Evolutionary conservation across 345 rosid species (phyloP).

Genomic region (Gossypium rotundifolium): DNA sequence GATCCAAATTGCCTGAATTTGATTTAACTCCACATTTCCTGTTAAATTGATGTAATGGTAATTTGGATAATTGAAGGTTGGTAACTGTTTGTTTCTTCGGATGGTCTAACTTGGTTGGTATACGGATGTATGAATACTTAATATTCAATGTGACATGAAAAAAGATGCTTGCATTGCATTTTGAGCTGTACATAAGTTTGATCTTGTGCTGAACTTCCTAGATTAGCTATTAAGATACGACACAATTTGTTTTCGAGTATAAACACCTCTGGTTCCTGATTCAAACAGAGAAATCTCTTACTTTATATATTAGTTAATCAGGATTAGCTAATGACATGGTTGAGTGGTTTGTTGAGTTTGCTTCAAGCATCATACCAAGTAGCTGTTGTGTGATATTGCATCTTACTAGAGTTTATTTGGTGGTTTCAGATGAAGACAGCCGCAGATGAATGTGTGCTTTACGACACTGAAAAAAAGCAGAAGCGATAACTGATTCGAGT

Average conservation of each 20-base stretch:
- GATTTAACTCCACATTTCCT: neutral
- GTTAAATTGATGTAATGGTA: neutral
- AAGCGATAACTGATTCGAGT: slow-evolving; percentile 19
- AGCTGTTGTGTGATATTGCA: neutral
- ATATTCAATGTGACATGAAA: neutral
- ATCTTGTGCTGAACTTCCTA: neutral
- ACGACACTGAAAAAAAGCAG: slow-evolving; percentile 65
- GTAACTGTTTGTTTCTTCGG: neutral
- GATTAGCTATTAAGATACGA: neutral
- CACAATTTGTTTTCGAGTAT: neutral
- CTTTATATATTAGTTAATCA: neutral
- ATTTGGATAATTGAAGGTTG: neutral
- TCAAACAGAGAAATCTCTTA: neutral
- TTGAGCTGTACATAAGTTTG: neutral
- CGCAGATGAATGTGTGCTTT: slow-evolving; percentile 77
- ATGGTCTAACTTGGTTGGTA: neutral
- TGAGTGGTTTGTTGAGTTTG: neutral
- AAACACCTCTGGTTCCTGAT: neutral
- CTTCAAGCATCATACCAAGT: neutral
- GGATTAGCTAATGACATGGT: neutral
- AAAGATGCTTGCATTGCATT: neutral
- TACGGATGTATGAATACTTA: neutral
- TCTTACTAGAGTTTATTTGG: slow-evolving; percentile 3
- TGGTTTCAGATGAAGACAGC: slow-evolving; percentile 85
- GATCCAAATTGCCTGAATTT: neutral